Base-by-base conservation (phyloP, 73 alveolate genomes). In the Paramecium sexaurelia region DNA sequence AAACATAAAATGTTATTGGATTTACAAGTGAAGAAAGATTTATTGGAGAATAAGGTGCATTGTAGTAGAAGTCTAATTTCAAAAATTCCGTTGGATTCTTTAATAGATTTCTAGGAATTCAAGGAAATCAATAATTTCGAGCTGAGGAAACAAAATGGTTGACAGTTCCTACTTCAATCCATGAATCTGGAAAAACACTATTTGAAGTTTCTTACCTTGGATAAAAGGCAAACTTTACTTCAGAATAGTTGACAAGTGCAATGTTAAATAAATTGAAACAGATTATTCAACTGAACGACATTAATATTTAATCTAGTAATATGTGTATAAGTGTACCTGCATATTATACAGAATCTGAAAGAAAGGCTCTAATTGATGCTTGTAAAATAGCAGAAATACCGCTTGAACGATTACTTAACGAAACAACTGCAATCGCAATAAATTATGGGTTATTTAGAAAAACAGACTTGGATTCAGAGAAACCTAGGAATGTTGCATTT, bases 361-460 rank as follows among this genome's bases (percentile, higher is more conserved):
- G 99, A 96, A 96, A 96, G 91, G 97, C 99, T 35, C 92, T 98
- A 67, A 82, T 95, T 55, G 99, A 98, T 91, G 99, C 99, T 4
- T 67, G 96, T 83, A 93, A 91, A 35, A 95, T 98, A 35, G 98
- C 99, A 7, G 98, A 95, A 5, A 78, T 98, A 40, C 95, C 97
- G 41, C 94, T 98, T 35, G 88, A 96, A 22, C 95, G 98, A 91
- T 78, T 98, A 35, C 92, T 98, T 83, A 98, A 98, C 93, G 99
- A 98, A 89, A 96, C 98, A 40, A 97, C 99, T 5, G 99, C 99
- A 26, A 96, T 97, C 26, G 97, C 99, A 26, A 95, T 98, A 13
- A 94, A 97, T 88, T 98, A 98, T 85, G 99, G 99, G 55, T 94
- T 98, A 87, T 96, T 95, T 96, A 98, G 99, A 93, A 94, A 94